phyloP scores from a whole-genome alignment of 2,329 filamentous ascomycete species.

The Ascochyta lentis region DNA sequence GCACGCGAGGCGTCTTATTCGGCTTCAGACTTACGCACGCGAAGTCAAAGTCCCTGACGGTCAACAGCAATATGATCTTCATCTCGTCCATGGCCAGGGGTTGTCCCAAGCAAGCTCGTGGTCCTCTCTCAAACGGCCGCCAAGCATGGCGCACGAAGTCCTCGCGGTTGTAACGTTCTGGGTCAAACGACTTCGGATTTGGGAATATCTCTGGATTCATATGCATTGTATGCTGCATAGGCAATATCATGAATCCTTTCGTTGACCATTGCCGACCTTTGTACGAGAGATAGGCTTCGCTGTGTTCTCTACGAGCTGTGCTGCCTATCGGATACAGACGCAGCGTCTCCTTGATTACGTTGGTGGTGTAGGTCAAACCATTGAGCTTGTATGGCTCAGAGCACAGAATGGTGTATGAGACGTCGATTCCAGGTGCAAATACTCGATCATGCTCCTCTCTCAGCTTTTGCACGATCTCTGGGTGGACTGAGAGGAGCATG shows the following conservation, averaged over 20 bases:
- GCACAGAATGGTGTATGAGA: conserved; percentile 50
- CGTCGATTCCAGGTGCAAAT: conserved; percentile 53
- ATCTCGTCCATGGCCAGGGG: conserved; percentile 62
- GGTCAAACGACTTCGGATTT: conserved; percentile 37
- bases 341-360: conserved; percentile 61
- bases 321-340: conserved; percentile 60
- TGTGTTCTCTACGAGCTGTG: conserved; percentile 51
- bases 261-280: conserved; percentile 54
- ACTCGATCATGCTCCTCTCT: conserved; percentile 60
- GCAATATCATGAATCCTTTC: conserved; percentile 53
- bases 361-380: conserved; percentile 59
- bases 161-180: conserved; percentile 49
- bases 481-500: conserved; percentile 40
- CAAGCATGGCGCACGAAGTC: conserved; percentile 57
- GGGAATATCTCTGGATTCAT: conserved; percentile 32
- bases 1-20: conserved; percentile 31
- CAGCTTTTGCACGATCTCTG: conserved; percentile 39
- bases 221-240: conserved; percentile 50
- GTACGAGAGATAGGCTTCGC: conserved; percentile 43
- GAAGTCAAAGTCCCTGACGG: conserved; percentile 60
- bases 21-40: conserved; percentile 35
- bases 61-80: conserved; percentile 59
- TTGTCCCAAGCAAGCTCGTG: conserved; percentile 64
- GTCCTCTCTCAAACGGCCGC: conserved; percentile 63
- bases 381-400: conserved; percentile 57